These are phyloP conservation scores for Sarcodon aspratus DNA, from an alignment of 768 basidiomycete species.

Conservation along the genomic window DNA sequence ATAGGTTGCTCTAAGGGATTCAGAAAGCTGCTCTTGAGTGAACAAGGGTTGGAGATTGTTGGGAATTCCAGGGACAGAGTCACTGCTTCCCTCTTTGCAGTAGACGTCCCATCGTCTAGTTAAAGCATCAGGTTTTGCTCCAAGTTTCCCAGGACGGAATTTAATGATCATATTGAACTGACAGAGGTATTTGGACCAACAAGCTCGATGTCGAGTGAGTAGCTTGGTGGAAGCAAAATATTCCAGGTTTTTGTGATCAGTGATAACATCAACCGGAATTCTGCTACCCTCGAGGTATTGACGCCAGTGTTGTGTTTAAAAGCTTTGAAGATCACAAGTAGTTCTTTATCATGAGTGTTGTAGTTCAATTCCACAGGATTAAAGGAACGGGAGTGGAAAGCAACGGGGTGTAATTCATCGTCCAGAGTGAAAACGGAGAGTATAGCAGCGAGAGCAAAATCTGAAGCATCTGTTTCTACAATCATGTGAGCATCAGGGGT, in stretches of 20 bases:
- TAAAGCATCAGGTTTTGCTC: too few species aligned
- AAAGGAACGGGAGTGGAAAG: conserved; percentile 23
- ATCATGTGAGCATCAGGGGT: conserved; percentile 2
- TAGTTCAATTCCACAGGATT: conserved; percentile 30
- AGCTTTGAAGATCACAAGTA: conserved; percentile 32
- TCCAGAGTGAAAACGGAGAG: conserved; percentile 7
- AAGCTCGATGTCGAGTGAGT: conserved; percentile 28
- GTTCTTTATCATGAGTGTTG: conserved; percentile 32
- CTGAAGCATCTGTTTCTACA: conserved; percentile 8
- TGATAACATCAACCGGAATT: conserved; percentile 12
- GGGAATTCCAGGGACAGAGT: too few species aligned
- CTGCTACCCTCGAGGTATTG: conserved; percentile 15
- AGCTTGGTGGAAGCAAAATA: conserved; percentile 29
- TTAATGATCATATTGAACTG: conserved; percentile 21
- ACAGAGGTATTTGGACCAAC: conserved; percentile 26
- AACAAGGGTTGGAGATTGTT: too few species aligned
- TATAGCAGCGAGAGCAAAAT: conserved; percentile 9
- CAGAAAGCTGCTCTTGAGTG: too few species aligned
- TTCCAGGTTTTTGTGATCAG: conserved; percentile 22
- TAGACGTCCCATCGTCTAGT: too few species aligned
- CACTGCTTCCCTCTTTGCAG: too few species aligned
- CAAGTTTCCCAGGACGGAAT: conserved; percentile 17
- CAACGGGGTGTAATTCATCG: conserved; percentile 23
- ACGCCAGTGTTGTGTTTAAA: conserved; percentile 22
- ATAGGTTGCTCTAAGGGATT: too few species aligned